Percentiles rank a stretch among this genome's conserved stretches.
phyloP scores from a whole-genome alignment of 2,329 filamentous ascomycete species.

The Aspergillus sp. region DNA sequence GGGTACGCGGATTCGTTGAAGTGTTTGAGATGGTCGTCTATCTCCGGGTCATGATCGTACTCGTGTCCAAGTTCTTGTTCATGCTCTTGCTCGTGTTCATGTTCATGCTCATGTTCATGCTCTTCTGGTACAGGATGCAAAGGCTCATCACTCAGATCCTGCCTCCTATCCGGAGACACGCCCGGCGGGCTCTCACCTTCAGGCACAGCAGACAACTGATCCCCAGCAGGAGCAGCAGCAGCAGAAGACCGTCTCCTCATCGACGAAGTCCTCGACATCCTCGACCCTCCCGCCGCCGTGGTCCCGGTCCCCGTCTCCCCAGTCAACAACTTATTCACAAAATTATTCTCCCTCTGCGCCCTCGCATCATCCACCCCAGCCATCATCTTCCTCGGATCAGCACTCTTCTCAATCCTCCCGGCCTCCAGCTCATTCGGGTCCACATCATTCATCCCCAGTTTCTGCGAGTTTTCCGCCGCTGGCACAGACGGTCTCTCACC shows the following conservation, averaged over 20 bases:
- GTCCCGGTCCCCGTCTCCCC: slow-evolving; percentile 22
- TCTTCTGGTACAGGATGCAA: slow-evolving; percentile 22
- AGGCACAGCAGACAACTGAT: slow-evolving; percentile 25
- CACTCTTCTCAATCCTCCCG: slow-evolving; percentile 40
- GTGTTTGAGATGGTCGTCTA: slow-evolving; percentile 12
- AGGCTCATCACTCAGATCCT: slow-evolving; percentile 20
- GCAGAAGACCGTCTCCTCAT: slow-evolving; percentile 19
- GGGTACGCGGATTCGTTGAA: slow-evolving; percentile 35
- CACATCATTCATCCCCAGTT: slow-evolving; percentile 37
- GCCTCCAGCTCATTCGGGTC: slow-evolving; percentile 46
- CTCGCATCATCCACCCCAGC: slow-evolving; percentile 48
- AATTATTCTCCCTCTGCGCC: slow-evolving; percentile 41
- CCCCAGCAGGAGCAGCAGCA: slow-evolving; percentile 2
- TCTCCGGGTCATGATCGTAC: slow-evolving; percentile 1
- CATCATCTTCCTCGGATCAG: slow-evolving; percentile 41
- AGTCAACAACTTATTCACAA: slow-evolving; percentile 35
- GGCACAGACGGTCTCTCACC: slow-evolving; percentile 29
- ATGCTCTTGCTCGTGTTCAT: slow-evolving; percentile 1
- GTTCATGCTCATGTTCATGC: background rate
- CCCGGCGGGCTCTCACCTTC: slow-evolving; percentile 23
- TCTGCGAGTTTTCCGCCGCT: slow-evolving; percentile 33
- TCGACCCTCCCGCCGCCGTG: background rate
- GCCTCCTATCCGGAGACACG: background rate
- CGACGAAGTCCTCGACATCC: slow-evolving; percentile 27
- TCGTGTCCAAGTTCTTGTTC: background rate